phyloP scores from a whole-genome alignment of 805 yeast genomes.

The Hermanozyma aechmeae region DNA sequence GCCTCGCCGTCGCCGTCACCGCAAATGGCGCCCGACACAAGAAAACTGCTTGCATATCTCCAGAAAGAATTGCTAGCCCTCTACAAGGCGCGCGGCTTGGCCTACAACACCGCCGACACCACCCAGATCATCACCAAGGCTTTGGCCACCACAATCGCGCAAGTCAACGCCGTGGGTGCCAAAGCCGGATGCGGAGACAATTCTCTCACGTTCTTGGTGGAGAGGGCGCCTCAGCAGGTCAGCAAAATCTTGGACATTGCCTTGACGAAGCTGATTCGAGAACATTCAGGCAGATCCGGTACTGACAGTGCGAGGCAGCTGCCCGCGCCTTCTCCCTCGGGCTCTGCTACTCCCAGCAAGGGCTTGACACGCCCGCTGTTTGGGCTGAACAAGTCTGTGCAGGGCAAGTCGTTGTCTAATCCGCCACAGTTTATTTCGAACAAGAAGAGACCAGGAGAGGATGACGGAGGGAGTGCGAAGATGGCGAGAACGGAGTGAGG shows the following conservation, averaged over 20 bases:
- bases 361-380: no score
- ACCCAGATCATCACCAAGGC: constrained; percentile 84
- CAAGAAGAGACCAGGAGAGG: constrained; percentile 9
- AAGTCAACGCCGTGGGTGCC: constrained; percentile 81
- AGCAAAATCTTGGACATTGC: constrained; percentile 75
- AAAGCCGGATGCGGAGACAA: constrained; percentile 73
- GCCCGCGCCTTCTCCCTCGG: no score
- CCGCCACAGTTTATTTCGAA: constrained; percentile 31
- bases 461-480: constrained; percentile 4
- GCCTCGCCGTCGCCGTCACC: constrained; percentile 4
- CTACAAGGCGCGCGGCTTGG: constrained; percentile 62
- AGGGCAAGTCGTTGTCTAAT: no score
- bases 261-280: constrained; percentile 70
- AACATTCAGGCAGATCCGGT: no score
- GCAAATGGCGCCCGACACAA: constrained; percentile 48
- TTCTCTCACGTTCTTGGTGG: constrained; percentile 69
- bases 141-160: constrained; percentile 86
- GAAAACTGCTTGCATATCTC: constrained; percentile 68
- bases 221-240: constrained; percentile 72
- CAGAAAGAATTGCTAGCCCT: constrained; percentile 80
- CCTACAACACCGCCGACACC: constrained; percentile 72
- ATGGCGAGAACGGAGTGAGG: constrained; percentile 2
- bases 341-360: no score
- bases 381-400: no score
- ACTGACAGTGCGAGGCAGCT: no score